Percentiles rank a stretch among this genome's conserved stretches.
These are phyloP conservation scores for Daldinia loculata DNA, from an alignment of 495 filamentous ascomycete species.

Conservation along the genomic window DNA sequence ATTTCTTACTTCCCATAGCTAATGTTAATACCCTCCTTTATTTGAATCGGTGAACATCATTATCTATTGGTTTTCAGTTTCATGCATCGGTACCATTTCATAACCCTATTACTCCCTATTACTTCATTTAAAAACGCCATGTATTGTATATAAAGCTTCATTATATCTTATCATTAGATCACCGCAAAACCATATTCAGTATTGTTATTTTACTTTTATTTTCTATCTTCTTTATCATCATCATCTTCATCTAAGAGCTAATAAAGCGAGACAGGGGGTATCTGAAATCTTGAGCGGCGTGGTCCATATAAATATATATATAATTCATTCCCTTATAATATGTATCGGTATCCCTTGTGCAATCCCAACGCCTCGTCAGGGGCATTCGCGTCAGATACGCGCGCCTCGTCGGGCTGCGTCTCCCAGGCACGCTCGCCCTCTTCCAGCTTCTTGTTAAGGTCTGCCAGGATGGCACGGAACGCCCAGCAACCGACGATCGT, in stretches of 20 bases:
- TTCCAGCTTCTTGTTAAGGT: constrained; percentile 75
- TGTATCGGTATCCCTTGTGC: constrained; percentile 41
- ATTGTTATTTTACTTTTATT: neutral
- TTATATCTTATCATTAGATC: neutral
- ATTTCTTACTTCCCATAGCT: too few relatives aligned
- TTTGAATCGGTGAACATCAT: neutral
- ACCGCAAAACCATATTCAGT: neutral
- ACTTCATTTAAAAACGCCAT: neutral
- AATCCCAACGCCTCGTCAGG: constrained; percentile 39
- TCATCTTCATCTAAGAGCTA: neutral
- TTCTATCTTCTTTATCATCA: constrained; percentile 1
- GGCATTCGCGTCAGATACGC: constrained; percentile 30
- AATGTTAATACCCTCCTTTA: too few relatives aligned
- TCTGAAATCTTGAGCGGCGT: constrained; percentile 8
- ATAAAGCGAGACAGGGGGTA: constrained; percentile 13
- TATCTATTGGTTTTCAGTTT: neutral
- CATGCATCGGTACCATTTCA: neutral
- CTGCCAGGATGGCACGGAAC: constrained; percentile 67
- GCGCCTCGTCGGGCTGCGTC: constrained; percentile 36
- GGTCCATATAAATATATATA: constrained; percentile 1
- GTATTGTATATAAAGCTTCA: too few relatives aligned
- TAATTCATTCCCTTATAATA: constrained; percentile 26
- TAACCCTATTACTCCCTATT: neutral
- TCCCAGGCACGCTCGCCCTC: constrained; percentile 47
- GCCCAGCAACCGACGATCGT: constrained; percentile 55